Conservation (phyloP, 306 rosid genomes). For the Spatholobus suberectus region DNA sequence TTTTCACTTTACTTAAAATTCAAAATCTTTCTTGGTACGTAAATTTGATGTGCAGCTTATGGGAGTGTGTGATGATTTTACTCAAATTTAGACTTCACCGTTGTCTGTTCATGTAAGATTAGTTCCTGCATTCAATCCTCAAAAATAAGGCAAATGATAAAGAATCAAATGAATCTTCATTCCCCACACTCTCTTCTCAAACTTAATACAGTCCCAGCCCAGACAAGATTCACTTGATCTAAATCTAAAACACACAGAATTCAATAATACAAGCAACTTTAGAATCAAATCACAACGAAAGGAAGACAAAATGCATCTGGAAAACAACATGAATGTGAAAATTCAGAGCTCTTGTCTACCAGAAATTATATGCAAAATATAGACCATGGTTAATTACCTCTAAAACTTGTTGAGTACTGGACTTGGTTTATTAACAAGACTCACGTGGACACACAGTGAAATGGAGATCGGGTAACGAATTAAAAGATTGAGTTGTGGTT, state of each 20-base stretch:
- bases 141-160: not conserved
- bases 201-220: conserved; percentile 29
- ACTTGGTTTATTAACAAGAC: conserved; percentile 30
- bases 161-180: conserved; percentile 24
- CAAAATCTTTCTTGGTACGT: not conserved
- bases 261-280: conserved; percentile 22
- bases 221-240: conserved; percentile 25
- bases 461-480: conserved; percentile 30
- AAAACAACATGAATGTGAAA: not conserved
- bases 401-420: conserved; percentile 35
- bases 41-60: not conserved
- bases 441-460: not conserved
- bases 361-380: conserved; percentile 18
- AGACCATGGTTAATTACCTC: conserved; percentile 30
- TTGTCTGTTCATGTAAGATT: not conserved
- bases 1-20: not conserved
- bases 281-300: conserved; percentile 25
- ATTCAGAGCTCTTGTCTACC: conserved; percentile 19
- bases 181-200: conserved; percentile 12
- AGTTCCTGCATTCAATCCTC: not conserved
- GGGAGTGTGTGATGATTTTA: not conserved
- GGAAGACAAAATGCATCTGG: not conserved
- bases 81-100: not conserved
- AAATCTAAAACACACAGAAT: conserved; percentile 8
- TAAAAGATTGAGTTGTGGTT: conserved; percentile 41